A percentile compares a stretch with the other conserved stretches of the same genome.
phyloP scores from a whole-genome alignment of 108 stramenopile genomes.

The Mediolabrus comicus region DNA sequence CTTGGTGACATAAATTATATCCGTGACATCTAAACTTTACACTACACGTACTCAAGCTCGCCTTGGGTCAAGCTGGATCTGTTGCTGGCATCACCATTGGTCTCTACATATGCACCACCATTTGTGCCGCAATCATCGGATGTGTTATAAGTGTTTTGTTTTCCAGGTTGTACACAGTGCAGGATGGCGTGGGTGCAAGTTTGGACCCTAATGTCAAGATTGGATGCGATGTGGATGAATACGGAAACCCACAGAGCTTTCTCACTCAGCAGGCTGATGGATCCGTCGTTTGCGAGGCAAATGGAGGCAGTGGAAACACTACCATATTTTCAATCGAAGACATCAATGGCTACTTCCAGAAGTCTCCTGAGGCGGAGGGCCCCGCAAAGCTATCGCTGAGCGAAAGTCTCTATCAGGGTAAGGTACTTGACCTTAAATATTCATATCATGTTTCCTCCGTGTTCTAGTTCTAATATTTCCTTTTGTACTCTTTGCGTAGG shows the following conservation, averaged over 20 bases:
- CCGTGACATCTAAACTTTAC: too few relatives aligned
- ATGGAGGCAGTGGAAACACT: constrained; percentile 4
- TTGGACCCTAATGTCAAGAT: constrained; percentile 23
- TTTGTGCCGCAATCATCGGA: constrained; percentile 36
- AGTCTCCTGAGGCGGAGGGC: not conserved
- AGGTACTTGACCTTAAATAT: too few relatives aligned
- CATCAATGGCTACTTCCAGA: constrained; percentile 30
- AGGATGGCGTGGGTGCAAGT: not conserved
- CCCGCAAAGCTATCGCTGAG: constrained; percentile 1
- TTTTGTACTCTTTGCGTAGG: too few relatives aligned
- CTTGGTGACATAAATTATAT: too few relatives aligned
- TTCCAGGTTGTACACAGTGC: constrained; percentile 16
- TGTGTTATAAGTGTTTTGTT: constrained; percentile 27
- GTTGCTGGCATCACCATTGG: constrained; percentile 45
- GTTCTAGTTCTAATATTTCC: too few relatives aligned
- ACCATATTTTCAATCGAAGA: constrained; percentile 38
- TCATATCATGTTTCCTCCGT: too few relatives aligned
- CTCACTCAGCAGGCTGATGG: constrained; percentile 41
- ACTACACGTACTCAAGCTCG: constrained; percentile 2
- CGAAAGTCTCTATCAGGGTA: too few relatives aligned
- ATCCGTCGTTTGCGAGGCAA: constrained; percentile 37
- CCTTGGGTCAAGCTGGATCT: constrained; percentile 39
- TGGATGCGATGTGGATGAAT: constrained; percentile 25
- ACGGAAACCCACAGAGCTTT: not conserved
- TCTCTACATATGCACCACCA: constrained; percentile 41